Percentiles rank a stretch among this genome's conserved stretches.
Evolutionary conservation across 208 protist species (phyloP).

Genomic region (Acanthamoeba triangularis): DNA sequence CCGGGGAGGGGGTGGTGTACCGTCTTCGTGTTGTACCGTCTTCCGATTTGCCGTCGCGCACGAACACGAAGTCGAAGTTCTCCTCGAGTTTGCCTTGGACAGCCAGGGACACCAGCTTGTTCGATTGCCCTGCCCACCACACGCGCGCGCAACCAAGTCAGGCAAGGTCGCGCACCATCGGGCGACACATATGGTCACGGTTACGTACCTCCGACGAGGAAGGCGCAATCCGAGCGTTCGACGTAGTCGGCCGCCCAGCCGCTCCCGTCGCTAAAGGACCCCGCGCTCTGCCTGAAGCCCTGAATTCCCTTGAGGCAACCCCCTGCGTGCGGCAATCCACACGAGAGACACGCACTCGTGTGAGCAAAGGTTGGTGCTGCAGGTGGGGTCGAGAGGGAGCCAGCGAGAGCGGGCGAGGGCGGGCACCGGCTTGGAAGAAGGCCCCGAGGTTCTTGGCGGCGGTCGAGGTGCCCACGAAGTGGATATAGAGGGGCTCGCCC

Average conservation of each 20-base stretch:
- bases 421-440: slow-evolving; percentile 31
- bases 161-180: background rate
- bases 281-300: background rate
- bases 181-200: no score
- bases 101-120: background rate
- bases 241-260: background rate
- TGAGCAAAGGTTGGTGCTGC: no score
- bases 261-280: slow-evolving; percentile 9
- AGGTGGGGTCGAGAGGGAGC: no score
- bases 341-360: background rate
- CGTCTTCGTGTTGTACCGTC: no score
- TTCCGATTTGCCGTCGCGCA: background rate
- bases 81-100: background rate
- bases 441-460: background rate
- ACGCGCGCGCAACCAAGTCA: background rate
- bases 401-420: no score
- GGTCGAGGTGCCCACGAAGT: background rate
- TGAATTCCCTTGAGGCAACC: background rate
- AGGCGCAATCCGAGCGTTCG: slow-evolving; percentile 9
- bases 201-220: slow-evolving; percentile 5
- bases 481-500: background rate
- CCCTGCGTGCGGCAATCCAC: background rate
- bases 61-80: slow-evolving; percentile 43
- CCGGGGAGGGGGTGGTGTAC: no score
- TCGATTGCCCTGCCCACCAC: background rate